Base-by-base conservation (phyloP, 2,329 filamentous ascomycete species). In the Botrytis galanthina region DNA sequence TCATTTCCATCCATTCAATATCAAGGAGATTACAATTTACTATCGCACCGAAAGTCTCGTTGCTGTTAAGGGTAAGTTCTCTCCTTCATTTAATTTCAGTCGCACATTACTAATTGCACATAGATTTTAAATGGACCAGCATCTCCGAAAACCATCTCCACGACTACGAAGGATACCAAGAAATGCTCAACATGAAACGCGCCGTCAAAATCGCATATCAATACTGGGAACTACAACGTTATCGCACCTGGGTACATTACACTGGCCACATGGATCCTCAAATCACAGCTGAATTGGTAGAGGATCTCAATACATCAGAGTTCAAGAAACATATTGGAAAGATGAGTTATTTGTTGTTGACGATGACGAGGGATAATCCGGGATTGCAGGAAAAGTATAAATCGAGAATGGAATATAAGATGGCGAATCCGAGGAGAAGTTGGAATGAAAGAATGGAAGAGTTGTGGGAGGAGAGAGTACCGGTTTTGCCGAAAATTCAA, bases 131-230 rank as follows among this genome's bases (percentile, higher is more conserved):
- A 7, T 48, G 46, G 20, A 26, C 44, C 32, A 67, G 5, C 44
- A 67, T 67, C 8, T 35, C 48, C 32, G 12, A n/a, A 20, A 20
- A 37, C 1, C 20, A 37, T 16, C 63, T 67, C 26, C 9, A 35
- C 32, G 22, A 35, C 4, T 39, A 67, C 8, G 32, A 51, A 37
- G 63, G 63, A 1, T 51, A 8, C 3, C 63, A 67, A n/a, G 63
- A 32, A 5, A 67, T 67, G 63, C 14, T 46, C 16, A 67, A 67
- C 63, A 67, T 67, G 63, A 26, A 67, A 20, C 32, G 32, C 35
- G 63, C 63, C 3, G 18, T 67, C 32, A 67, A 39, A 14, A 37
- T 12, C 3, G 32, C 63, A 10, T 67, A 67, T 9, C 44, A 39
- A n/a, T 35, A 44, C 32, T 67, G 63, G 63, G 63, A 67, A 0